Evolutionary conservation across 208 protist species (phyloP), one percentile per base, ranked within the genome.

Genomic region (Perkinsela sp.): DNA sequence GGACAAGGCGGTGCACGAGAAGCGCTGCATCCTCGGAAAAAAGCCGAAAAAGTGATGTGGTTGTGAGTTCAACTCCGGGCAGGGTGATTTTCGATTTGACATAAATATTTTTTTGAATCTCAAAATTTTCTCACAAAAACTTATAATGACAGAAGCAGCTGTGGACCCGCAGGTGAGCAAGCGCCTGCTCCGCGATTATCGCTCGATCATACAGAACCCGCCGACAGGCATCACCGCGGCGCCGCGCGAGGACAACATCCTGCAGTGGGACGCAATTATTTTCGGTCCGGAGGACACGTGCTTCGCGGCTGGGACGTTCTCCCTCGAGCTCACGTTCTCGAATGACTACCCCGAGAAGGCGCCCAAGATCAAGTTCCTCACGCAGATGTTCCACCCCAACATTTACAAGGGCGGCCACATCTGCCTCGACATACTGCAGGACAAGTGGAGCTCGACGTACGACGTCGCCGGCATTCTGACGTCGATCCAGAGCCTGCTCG

Each of bases 401-500:
- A 94, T 98, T n/a, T 98, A 98, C 76, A 78, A 85, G 1, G 85
- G 96, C 71, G 96, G 96, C 28, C 78, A 82, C 67, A 98, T 99
- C 68, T 99, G 97, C 83, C 82, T 99, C 31, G 96, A 99, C 78
- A 99, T 98, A 66, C 85, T 99, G 13, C 94, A 97, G 76, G 94
- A 93, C 70, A 83, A 93, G 72, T 98, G 96, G 96, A 89, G 80
- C 69, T 95, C 98, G 15, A 95, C 95, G 32, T 96, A 98, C 68
- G 93, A 98, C 80, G 92, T 99, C 13, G 84, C 95, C 29, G 79
- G 94, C 0, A 96, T 99, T 67, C 85, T 99, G 32, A 92, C 97
- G 15, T 98, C 95, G 15, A 99, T 99, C 72, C 95, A 97, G 77
- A 98, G 94, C 31, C 80, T 99, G 1, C 79, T 99, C 31, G 93